Conservation (phyloP, 192 early-diverging fungal genomes). For the Coemansia sp. region DNA sequence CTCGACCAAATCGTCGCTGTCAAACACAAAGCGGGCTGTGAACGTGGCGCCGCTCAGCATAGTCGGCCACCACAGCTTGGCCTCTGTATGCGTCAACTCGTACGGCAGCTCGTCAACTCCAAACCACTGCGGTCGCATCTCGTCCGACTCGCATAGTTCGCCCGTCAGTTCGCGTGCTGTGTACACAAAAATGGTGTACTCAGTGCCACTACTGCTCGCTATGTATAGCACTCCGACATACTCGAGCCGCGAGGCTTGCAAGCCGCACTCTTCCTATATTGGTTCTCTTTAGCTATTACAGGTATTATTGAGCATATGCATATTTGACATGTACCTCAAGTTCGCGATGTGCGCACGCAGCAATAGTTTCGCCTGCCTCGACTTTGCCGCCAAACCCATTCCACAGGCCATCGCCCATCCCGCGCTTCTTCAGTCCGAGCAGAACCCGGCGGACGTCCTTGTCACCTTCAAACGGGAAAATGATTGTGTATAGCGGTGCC, state of each 20-base stretch:
- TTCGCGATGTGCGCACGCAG: slow-evolving; percentile 65
- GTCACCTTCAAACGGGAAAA: slow-evolving; percentile 30
- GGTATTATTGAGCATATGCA: no score
- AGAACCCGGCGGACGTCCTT: slow-evolving; percentile 41
- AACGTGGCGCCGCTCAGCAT: slow-evolving; percentile 28
- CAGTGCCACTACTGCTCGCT: slow-evolving; percentile 51
- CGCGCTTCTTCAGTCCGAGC: slow-evolving; percentile 78
- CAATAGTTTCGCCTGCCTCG: slow-evolving; percentile 65
- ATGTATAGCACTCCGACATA: slow-evolving; percentile 63
- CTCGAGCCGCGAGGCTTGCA: slow-evolving; percentile 44
- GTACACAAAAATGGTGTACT: slow-evolving; percentile 63
- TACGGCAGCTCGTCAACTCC: slow-evolving; percentile 58
- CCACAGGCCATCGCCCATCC: slow-evolving; percentile 67
- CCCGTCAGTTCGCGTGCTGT: slow-evolving; percentile 51
- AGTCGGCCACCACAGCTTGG: slow-evolving; percentile 42
- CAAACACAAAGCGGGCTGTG: slow-evolving; percentile 35
- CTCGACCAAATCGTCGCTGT: slow-evolving; percentile 5
- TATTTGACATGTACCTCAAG: slow-evolving; percentile 19
- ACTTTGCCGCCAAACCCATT: slow-evolving; percentile 82
- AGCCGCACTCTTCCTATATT: slow-evolving; percentile 58
- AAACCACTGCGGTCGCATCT: slow-evolving; percentile 77
- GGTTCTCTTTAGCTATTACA: not conserved
- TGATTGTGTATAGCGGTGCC: slow-evolving; percentile 23
- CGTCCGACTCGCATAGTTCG: slow-evolving; percentile 64
- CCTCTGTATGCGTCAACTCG: slow-evolving; percentile 54